Percentiles rank a stretch among this genome's conserved stretches.
Conservation (phyloP, 2,329 filamentous ascomycete species). For the Aspergillus sp. region DNA sequence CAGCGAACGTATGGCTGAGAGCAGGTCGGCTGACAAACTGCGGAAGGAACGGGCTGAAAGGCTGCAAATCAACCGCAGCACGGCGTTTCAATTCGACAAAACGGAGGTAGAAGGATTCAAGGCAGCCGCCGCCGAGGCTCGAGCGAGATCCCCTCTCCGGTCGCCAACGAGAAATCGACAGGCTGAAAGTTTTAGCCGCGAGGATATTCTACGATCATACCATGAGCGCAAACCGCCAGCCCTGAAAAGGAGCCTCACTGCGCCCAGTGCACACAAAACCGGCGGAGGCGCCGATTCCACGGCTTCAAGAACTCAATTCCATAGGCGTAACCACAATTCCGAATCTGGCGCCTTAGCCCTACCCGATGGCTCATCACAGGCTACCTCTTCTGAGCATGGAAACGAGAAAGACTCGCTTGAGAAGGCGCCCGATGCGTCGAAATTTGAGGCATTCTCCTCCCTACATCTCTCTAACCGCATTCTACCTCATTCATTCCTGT, state of each 20-base stretch:
- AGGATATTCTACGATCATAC: constrained; percentile 54
- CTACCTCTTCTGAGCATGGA: constrained; percentile 12
- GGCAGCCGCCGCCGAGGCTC: constrained; percentile 35
- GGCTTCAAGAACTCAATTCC: constrained; percentile 22
- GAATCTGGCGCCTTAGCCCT: constrained; percentile 19
- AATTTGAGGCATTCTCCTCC: constrained; percentile 83
- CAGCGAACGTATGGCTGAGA: constrained; percentile 79
- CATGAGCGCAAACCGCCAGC: constrained; percentile 26
- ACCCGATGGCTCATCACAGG: constrained; percentile 15
- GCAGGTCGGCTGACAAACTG: constrained; percentile 47
- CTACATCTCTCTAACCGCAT: constrained; percentile 80
- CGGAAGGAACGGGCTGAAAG: constrained; percentile 39
- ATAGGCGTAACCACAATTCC: constrained; percentile 23
- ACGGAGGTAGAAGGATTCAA: constrained; percentile 45
- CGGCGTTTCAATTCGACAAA: constrained; percentile 44
- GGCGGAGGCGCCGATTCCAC: constrained; percentile 9
- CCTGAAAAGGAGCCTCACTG: constrained; percentile 37
- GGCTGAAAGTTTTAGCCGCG: constrained; percentile 59
- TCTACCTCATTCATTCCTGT: constrained; percentile 76
- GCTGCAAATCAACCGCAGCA: constrained; percentile 40
- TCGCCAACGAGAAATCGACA: constrained; percentile 52
- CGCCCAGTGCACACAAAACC: constrained; percentile 26
- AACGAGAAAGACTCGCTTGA: constrained; percentile 13
- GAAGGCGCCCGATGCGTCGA: constrained; percentile 52
- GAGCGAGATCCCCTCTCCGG: constrained; percentile 23